Conservation (phyloP, 2,329 filamentous ascomycete species). For the Niveomyces coronatus region DNA sequence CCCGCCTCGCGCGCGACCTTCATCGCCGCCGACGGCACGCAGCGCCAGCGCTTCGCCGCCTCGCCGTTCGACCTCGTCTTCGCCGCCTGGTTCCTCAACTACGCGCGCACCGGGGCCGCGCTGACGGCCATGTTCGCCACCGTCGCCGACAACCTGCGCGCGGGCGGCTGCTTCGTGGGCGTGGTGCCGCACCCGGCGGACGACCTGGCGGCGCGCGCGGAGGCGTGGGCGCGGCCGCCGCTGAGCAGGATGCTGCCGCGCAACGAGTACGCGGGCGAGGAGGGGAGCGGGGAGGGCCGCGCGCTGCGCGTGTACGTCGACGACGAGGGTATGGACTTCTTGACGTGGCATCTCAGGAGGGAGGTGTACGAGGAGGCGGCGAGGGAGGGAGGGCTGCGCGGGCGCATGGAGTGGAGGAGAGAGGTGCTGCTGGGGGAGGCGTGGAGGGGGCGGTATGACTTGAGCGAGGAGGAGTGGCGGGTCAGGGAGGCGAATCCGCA, state of each 20-base stretch:
- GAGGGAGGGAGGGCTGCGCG: conserved; percentile 7
- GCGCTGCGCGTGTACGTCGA: background rate
- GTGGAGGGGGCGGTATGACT: background rate
- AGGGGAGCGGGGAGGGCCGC: background rate
- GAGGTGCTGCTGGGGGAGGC: background rate
- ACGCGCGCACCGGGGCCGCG: background rate
- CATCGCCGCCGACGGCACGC: background rate
- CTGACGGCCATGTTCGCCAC: conserved; percentile 9
- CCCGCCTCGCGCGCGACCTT: background rate
- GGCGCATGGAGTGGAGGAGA: conserved; percentile 2
- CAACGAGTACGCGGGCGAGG: background rate
- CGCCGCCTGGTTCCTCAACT: conserved; percentile 11
- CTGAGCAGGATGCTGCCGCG: background rate
- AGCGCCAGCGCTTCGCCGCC: background rate
- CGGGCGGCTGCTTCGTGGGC: conserved; percentile 10
- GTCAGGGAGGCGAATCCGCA: background rate
- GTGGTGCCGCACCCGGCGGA: conserved; percentile 7
- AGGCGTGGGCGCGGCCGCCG: background rate
- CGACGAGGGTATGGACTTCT: conserved; percentile 3
- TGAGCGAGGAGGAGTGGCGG: background rate
- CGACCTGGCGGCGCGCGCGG: conserved; percentile 1
- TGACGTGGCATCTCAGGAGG: conserved; percentile 10
- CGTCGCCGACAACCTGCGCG: conserved; percentile 11
- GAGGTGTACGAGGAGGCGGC: conserved; percentile 10
- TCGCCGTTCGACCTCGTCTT: conserved; percentile 5